Evolutionary conservation across 495 filamentous ascomycete genomes (phyloP), one percentile per base, ranked within the genome.

Genomic region (Annulohypoxylon moriforme): DNA sequence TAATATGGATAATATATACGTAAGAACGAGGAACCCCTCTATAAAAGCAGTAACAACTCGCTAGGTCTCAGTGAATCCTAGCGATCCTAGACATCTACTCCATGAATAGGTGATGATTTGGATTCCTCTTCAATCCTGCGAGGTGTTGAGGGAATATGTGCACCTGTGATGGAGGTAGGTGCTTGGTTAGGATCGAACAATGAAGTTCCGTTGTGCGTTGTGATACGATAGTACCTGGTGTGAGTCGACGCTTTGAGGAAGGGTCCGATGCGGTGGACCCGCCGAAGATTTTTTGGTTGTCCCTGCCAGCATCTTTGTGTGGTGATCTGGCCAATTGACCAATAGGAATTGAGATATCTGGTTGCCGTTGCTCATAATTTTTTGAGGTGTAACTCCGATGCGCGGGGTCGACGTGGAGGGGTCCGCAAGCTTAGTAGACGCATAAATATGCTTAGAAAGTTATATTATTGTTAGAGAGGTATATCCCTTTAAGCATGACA

Each of bases 241-340:
- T 68, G 69, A 64, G 64, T 72, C 69, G 64, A 72, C 55, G 24
- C 69, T 68, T 72, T 72, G 64, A 72, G 55, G 60, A 53, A 65
- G 46, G 55, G 69, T 72, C 69, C 69, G 69, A 72, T 60, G 69
- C 69, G 53, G 64, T 60, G 42, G n/a, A 31, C 59, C 50, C 40
- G 10, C 24, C 44, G 61, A 63, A 67, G 53, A 49, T 36, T 53
- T 52, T 72, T 53, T 55, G 29, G 53, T 50, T 47, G 56, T 72
- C 68, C 52, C 57, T 64, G 29, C 47, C n/a, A 64, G 64, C 24
- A 72, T 68, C 53, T 67, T 68, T 49, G 63, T 49, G 63, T 44
- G 55, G 47, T 68, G 50, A 53, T 46, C 42, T 9, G 16, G 25
- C 14, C 31, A 46, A 72, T 64, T 67, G 69, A 13, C 69, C 69